Base-by-base conservation (phyloP, 1,284 basidiomycete genomes). In the Puccinia hordei region DNA sequence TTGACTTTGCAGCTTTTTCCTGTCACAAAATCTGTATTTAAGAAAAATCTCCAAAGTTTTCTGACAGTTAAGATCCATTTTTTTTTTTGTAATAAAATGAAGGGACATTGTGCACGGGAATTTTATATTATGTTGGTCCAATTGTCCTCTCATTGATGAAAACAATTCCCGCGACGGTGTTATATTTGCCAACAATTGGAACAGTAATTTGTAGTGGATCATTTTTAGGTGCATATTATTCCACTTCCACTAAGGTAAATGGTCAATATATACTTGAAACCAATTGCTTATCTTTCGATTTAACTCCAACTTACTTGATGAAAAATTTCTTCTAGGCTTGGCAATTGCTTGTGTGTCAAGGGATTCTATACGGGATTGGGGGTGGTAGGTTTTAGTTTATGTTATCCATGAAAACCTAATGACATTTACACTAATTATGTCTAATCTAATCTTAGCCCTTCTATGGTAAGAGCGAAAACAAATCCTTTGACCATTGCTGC, bases 31-130 rank as follows among this genome's bases (percentile, higher is more conserved):
- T n/a, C n/a, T n/a, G n/a, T n/a, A n/a, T n/a, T n/a, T n/a, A n/a
- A n/a, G n/a, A n/a, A n/a, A n/a, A n/a, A n/a, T n/a, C n/a, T 30
- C 30, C 19, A n/a, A n/a, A n/a, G n/a, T n/a, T n/a, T n/a, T 38
- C 27, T 73, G 10, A 13, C 0, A 8, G n/a, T n/a, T n/a, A n/a
- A n/a, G n/a, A n/a, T n/a, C n/a, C n/a, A n/a, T n/a, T n/a, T n/a
- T n/a, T n/a, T n/a, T n/a, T n/a, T n/a, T n/a, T n/a, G n/a, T n/a
- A n/a, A n/a, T n/a, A n/a, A n/a, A n/a, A 33, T 41, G 3, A 33
- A 76, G 74, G 61, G 49, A 76, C 74, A 6, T 38, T 66, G 8
- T 76, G 61, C 35, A 76, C 49, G 30, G 74, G 74, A n/a, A 66
- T 66, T 24, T 35, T 76, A 13, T 76, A 76, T 38, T 76, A 63